Evolutionary conservation across 2,329 filamentous ascomycete species (phyloP).

Genomic region (Cladosporium sphaerospermum): DNA sequence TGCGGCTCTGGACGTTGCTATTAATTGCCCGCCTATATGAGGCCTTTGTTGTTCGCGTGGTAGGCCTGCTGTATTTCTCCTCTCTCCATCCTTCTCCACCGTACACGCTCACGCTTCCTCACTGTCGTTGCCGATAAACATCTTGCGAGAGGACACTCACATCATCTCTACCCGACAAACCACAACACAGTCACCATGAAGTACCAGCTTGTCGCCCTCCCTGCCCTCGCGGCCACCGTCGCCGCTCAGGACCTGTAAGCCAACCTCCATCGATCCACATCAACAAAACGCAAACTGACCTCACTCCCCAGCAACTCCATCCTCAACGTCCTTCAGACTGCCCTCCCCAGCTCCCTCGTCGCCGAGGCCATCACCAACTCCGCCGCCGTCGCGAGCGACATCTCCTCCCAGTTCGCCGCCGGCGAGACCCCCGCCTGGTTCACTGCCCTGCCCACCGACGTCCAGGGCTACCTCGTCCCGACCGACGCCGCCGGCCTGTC

Average conservation of each 20-base stretch:
- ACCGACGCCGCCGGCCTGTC: conserved; percentile 16
- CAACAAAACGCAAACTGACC: conserved; percentile 1
- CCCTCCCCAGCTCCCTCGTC: conserved; percentile 37
- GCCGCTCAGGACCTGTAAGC: conserved; percentile 16
- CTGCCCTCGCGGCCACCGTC: conserved; percentile 22
- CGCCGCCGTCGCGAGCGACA: conserved; percentile 34
- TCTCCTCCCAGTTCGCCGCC: conserved; percentile 39
- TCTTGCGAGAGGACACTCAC: no score
- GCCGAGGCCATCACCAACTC: conserved; percentile 37
- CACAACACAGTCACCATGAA: conserved; percentile 20
- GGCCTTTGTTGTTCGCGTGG: no score
- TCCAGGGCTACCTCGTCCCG: conserved; percentile 38
- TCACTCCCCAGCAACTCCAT: conserved; percentile 30
- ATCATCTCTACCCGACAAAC: not conserved
- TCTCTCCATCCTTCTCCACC: not conserved
- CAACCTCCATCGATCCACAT: not conserved
- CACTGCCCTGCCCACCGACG: conserved; percentile 37
- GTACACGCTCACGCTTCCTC: not conserved
- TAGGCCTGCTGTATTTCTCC: not conserved
- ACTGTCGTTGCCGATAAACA: not conserved
- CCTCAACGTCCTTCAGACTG: conserved; percentile 39
- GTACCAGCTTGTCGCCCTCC: conserved; percentile 22
- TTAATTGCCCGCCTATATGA: conserved; percentile 10
- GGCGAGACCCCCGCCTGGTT: conserved; percentile 42
- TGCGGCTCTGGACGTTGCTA: conserved; percentile 4